Percentiles rank a stretch among this genome's conserved stretches.
phyloP scores from a whole-genome alignment of 140 eudicot species.

The Eryngium alpinum region DNA sequence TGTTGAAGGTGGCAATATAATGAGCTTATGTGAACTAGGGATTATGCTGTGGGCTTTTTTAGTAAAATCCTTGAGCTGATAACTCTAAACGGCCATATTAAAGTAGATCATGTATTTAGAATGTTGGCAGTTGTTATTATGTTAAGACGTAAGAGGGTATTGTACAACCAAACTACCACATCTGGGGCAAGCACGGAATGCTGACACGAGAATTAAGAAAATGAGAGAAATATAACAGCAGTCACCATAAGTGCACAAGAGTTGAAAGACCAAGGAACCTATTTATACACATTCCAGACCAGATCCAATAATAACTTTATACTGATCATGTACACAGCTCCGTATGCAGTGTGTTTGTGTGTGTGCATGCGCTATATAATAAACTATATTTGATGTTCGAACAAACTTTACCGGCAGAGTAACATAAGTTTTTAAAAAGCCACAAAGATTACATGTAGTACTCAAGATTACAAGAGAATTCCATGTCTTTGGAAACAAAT shows the following conservation, averaged over 20 bases:
- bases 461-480: not conserved
- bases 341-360: too few species aligned
- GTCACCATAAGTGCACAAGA: slow-evolving; percentile 17
- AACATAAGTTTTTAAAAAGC: too few species aligned
- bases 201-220: not conserved
- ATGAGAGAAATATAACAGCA: slow-evolving; percentile 10
- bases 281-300: slow-evolving; percentile 4
- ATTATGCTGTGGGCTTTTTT: slow-evolving; percentile 34
- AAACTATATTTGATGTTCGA: too few species aligned
- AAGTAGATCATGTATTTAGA: slow-evolving; percentile 32
- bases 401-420: too few species aligned
- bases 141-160: slow-evolving; percentile 47
- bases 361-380: too few species aligned
- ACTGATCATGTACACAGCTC: not conserved
- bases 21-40: slow-evolving; percentile 19
- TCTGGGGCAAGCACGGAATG: slow-evolving; percentile 29
- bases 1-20: slow-evolving; percentile 30
- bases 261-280: not conserved
- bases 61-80: slow-evolving; percentile 30
- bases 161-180: slow-evolving; percentile 40
- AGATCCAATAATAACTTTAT: not conserved
- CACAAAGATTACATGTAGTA: not conserved
- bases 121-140: slow-evolving; percentile 32
- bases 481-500: not conserved
- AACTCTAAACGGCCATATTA: slow-evolving; percentile 31